Percentiles rank a stretch among this genome's conserved stretches.
Conservation (phyloP, 305 asterid species). For the Solanum chacoense region DNA sequence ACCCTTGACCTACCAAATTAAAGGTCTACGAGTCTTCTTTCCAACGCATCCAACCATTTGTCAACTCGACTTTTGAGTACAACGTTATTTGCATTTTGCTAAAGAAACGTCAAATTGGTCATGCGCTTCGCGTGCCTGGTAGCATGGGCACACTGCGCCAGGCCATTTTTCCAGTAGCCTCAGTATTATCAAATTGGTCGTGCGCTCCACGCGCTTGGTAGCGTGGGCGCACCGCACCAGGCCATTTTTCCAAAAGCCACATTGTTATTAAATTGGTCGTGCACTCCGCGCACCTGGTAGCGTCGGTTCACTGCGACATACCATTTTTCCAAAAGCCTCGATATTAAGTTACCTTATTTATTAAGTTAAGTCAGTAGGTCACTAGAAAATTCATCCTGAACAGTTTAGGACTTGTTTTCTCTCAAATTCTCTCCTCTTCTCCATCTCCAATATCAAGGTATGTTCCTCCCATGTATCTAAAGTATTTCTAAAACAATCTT, state of each 20-base stretch:
- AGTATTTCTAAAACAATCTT: not conserved
- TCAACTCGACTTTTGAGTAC: not conserved
- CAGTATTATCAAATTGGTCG: not conserved
- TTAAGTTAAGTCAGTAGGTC: not conserved
- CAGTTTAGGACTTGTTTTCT: not conserved
- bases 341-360: not conserved
- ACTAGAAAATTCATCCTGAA: not conserved
- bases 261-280: not conserved
- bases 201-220: not conserved
- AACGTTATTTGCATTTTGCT: not conserved
- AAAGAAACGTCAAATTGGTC: not conserved
- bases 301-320: not conserved
- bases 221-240: not conserved
- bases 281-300: not conserved
- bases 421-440: not conserved
- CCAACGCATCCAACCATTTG: not conserved
- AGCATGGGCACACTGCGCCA: not conserved
- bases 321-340: not conserved
- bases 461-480: not conserved
- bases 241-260: fast-evolving
- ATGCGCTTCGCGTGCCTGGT: not conserved
- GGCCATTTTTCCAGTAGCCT: not conserved
- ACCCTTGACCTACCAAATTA: not conserved
- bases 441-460: not conserved
- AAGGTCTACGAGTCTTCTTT: not conserved